Evolutionary conservation across 2,329 filamentous ascomycete genomes (phyloP), one percentile per base, ranked within the genome.

Genomic region (Fusarium xyrophilum): DNA sequence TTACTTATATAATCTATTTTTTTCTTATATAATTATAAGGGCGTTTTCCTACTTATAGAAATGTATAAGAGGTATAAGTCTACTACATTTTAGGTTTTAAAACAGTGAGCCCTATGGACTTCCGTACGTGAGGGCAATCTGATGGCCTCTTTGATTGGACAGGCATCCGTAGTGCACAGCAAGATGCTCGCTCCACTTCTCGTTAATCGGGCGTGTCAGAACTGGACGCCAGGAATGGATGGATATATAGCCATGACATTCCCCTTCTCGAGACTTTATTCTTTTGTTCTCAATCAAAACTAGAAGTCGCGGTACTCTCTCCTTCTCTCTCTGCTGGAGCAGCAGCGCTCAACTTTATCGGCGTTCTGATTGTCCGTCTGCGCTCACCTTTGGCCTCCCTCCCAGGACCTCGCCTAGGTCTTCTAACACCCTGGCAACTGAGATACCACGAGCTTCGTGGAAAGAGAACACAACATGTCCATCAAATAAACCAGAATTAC

Each of bases 401-500:
- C 1, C 65, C 67, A 5, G 67, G 67, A 7, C 67, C 67, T 5
- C 65, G 46, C 7, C 23, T 65, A 4, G 42, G 65, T n/a, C 40
- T 56, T 1, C 17, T 69, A 3, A 67, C 67, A 8, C 32, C 58
- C 1, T 48, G 55, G 36, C 52, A 55, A 25, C 35, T 70, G 7
- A 54, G 47, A 1, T 70, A 67, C 19, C 39, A 69, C 6, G 67
- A 70, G 19, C 36, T 70, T 1, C 36, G 36, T 2, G 67, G 66
- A 2, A 69, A 64, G n/a, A 53, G 66, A 6, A 69, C 58, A 2
- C 28, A 50, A 3, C 69, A 65, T n/a, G 35, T 67, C 1, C 67
- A 70, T 15, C 5, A 5, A 1, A 15, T 70, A 33, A 66, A 70
- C 33, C 38, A 56, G n/a, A 40, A 5, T 5, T 60, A 68, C 8